Evolutionary conservation across 1,284 basidiomycete genomes (phyloP).

Genomic region (Meripilus lineatus): DNA sequence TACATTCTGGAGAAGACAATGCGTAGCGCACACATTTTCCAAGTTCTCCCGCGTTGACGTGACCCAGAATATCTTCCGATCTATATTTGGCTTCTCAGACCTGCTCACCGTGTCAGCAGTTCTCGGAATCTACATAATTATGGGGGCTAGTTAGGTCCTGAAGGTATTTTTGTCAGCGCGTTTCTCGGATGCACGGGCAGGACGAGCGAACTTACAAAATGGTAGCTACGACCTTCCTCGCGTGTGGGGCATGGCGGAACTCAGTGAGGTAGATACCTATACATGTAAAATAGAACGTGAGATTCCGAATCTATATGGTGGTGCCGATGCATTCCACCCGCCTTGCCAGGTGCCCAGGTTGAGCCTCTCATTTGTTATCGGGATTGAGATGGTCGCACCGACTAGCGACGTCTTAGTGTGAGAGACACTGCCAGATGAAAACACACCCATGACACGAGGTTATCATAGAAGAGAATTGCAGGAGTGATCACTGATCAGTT

Average conservation of each 20-base stretch:
- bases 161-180: neutral
- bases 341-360: conserved; percentile 94
- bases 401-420: conserved; percentile 88
- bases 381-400: conserved; percentile 78
- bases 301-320: neutral
- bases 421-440: conserved; percentile 59
- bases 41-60: too few species aligned
- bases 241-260: conserved; percentile 66
- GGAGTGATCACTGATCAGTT: conserved; percentile 2
- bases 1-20: too few species aligned
- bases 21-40: too few species aligned
- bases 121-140: too few species aligned
- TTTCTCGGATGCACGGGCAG: neutral
- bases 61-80: too few species aligned
- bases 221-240: conserved; percentile 75
- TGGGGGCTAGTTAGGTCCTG: too few species aligned
- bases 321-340: conserved; percentile 24
- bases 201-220: conserved; percentile 60
- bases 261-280: conserved; percentile 80
- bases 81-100: too few species aligned
- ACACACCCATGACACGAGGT: neutral
- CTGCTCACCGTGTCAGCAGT: too few species aligned
- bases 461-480: neutral
- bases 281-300: neutral
- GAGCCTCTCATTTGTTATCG: conserved; percentile 78